Conservation (phyloP, 768 basidiomycete genomes). For the Hirschioporus abietinus region DNA sequence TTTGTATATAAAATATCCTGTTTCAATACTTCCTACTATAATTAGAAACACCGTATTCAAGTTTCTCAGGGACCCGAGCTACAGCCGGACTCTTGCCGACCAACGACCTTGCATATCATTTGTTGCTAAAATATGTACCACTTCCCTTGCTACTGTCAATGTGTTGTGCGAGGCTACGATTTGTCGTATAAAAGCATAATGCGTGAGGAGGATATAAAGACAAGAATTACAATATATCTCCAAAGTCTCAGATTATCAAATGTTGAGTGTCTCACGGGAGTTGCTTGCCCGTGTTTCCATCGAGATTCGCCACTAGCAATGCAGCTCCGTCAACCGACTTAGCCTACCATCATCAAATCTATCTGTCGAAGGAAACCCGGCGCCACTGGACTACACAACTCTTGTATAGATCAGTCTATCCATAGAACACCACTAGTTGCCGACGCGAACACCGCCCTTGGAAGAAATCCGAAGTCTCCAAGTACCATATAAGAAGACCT, state of each 20-base stretch:
- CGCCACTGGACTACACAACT: neutral
- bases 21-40: neutral
- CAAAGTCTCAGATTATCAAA: neutral
- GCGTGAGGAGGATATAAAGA: neutral
- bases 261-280: neutral
- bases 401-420: neutral
- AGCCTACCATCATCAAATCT: too few relatives aligned
- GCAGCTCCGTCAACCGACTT: neutral
- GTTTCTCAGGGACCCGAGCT: neutral
- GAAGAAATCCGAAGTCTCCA: neutral
- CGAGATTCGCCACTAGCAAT: neutral
- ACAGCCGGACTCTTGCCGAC: neutral
- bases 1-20: neutral
- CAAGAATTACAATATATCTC: neutral
- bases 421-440: neutral
- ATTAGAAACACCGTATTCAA: neutral
- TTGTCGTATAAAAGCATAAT: neutral
- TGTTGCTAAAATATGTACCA: neutral
- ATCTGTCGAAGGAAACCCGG: neutral
- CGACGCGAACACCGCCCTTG: neutral
- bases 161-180: neutral
- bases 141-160: neutral
- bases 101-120: too few relatives aligned
- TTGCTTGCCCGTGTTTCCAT: neutral
- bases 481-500: neutral